Base-by-base conservation (phyloP, 2,329 filamentous ascomycete genomes). In the Aspergillus amoenus region DNA sequence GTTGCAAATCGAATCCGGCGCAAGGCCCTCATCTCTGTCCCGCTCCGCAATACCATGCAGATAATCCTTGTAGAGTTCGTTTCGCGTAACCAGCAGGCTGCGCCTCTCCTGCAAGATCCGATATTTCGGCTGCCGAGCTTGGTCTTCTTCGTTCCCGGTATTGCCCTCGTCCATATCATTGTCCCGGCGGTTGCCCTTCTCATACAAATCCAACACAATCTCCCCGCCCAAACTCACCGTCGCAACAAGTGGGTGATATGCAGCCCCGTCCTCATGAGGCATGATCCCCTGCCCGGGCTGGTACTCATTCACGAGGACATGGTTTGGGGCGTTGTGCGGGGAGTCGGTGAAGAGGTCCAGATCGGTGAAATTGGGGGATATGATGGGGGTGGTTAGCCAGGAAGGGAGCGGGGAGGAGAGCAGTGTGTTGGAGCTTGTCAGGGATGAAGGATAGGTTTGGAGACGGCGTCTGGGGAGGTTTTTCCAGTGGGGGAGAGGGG, bases 291-390 rank as follows among this genome's bases (percentile, higher is more conserved):
- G 85, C 2, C 90, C 91, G 0, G 90, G 86, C 1, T 82, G 81
- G 73, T 97, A 99, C 73, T 97, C 93, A 69, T 99, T 99, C 65
- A 97, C 86, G 39, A 97, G 81, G 45, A 96, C 91, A 75, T 97
- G 94, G 67, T 97, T 99, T 3, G 93, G 91, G 4, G 79, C 81
- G 17, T 78, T 67, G 69, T 97, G 93, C 5, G 90, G 90, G 50
- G 92, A 90, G 18, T 79, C 70, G 2, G 71, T 60, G 68, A 88
- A 88, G 12, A 87, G 75, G 4, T 74, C 75, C 0, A 82, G 66
- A 2, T 67, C 61, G 21, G 76, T 61, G 44, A 82, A 76, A 37
- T 84, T 88, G 3, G 84, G 74, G 43, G 59, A 57, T 50, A 94
- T 75, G 46, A 96, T 79, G 3, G 91, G 91, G 0, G 83, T 78